Evolutionary conservation across 2,329 filamentous ascomycete species (phyloP).

Genomic region (Neurospora sp.): DNA sequence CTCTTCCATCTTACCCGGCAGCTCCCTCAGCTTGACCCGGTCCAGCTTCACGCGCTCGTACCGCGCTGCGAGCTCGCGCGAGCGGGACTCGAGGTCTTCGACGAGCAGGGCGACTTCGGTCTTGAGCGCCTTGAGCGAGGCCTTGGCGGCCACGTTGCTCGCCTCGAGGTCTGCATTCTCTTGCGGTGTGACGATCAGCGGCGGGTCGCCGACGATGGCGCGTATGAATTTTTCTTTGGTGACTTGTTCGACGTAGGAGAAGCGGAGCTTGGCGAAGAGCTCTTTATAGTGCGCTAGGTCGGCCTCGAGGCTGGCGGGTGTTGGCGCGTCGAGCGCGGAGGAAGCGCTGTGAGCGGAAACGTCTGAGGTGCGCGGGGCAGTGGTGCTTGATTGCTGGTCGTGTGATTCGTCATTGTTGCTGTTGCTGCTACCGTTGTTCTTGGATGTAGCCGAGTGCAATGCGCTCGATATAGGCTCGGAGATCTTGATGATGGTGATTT

Average conservation of each 20-base stretch:
- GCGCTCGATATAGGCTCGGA: slow-evolving; percentile 61
- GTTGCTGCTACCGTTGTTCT: slow-evolving; percentile 25
- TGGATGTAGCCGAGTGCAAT: slow-evolving; percentile 20
- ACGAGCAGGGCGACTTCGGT: slow-evolving; percentile 66
- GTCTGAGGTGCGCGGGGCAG: slow-evolving; percentile 55
- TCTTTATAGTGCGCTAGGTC: slow-evolving; percentile 89
- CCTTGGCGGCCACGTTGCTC: slow-evolving; percentile 60
- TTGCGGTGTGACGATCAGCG: slow-evolving; percentile 68
- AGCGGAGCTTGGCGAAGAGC: slow-evolving; percentile 89
- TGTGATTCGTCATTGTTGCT: slow-evolving; percentile 17
- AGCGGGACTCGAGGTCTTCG: slow-evolving; percentile 56
- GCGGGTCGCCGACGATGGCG: slow-evolving; percentile 82
- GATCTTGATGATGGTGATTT: slow-evolving; percentile 66
- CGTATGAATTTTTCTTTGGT: slow-evolving; percentile 97
- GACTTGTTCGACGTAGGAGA: slow-evolving; percentile 96
- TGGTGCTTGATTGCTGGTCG: slow-evolving; percentile 16
- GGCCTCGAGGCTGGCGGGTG: slow-evolving; percentile 67
- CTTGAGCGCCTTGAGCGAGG: slow-evolving; percentile 69
- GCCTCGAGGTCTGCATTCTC: slow-evolving; percentile 73
- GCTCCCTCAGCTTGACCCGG: slow-evolving; percentile 35
- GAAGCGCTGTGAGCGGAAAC: slow-evolving; percentile 39
- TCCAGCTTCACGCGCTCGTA: slow-evolving; percentile 42
- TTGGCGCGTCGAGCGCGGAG: slow-evolving; percentile 53
- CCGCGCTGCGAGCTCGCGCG: slow-evolving; percentile 44
- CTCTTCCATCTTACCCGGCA: slow-evolving; percentile 39